These are phyloP conservation scores for Sporothrix globosa DNA, from an alignment of 2,329 filamentous ascomycete genomes.

Conservation along the genomic window DNA sequence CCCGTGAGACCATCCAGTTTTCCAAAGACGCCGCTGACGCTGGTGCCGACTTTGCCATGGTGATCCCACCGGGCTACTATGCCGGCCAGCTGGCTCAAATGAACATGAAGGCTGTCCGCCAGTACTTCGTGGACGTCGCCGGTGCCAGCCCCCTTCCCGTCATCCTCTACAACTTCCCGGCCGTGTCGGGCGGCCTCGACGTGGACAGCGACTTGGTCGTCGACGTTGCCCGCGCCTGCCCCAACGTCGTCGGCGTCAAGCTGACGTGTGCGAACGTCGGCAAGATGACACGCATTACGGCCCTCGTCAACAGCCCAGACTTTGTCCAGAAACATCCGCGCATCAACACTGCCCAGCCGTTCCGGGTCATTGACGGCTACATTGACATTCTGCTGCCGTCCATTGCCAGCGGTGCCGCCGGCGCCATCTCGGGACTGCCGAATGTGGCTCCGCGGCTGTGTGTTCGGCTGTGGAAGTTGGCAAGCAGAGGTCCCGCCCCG, in stretches of 20 bases:
- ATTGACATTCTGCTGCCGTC: slow-evolving; percentile 41
- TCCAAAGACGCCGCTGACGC: slow-evolving; percentile 53
- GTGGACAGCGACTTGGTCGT: slow-evolving; percentile 38
- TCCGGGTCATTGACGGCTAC: slow-evolving; percentile 39
- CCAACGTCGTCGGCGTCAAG: slow-evolving; percentile 39
- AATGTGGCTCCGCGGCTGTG: slow-evolving; percentile 33
- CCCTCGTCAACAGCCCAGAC: slow-evolving; percentile 25
- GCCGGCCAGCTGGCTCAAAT: slow-evolving; percentile 42
- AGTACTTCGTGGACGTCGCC: slow-evolving; percentile 38
- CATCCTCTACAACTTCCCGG: slow-evolving; percentile 40
- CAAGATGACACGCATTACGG: slow-evolving; percentile 37
- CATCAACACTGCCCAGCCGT: slow-evolving; percentile 21
- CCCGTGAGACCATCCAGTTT: slow-evolving; percentile 44
- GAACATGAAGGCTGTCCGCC: slow-evolving; percentile 32
- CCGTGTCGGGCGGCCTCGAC: slow-evolving; percentile 37
- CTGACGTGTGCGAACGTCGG: slow-evolving; percentile 38
- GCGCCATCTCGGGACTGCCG: slow-evolving; percentile 34
- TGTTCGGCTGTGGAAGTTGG: slow-evolving; percentile 35
- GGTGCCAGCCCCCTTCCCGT: slow-evolving; percentile 36
- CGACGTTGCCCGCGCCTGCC: slow-evolving; percentile 34
- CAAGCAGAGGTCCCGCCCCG: slow-evolving; percentile 12
- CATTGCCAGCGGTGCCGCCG: slow-evolving; percentile 35
- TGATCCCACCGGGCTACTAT: slow-evolving; percentile 49
- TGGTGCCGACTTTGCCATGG: slow-evolving; percentile 46
- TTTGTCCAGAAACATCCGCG: slow-evolving; percentile 29